Evolutionary conservation across 495 filamentous ascomycete genomes (phyloP).

Genomic region (Xylaria longipes): DNA sequence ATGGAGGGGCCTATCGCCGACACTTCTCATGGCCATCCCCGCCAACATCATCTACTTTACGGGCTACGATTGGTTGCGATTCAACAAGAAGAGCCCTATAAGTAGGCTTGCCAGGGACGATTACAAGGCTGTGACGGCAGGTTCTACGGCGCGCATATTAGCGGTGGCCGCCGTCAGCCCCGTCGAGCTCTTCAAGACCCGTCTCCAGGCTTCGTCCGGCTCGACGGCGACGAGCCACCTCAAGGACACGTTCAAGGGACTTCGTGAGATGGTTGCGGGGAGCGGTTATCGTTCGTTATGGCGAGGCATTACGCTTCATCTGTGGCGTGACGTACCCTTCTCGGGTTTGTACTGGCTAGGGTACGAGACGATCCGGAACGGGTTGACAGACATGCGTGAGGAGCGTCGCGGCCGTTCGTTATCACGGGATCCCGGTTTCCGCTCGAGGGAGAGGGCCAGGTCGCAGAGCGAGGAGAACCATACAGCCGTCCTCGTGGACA

Average conservation of each 20-base stretch:
- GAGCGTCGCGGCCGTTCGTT: slow-evolving; percentile 48
- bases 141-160: slow-evolving; percentile 74
- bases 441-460: slow-evolving; percentile 48
- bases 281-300: slow-evolving; percentile 85
- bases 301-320: slow-evolving; percentile 89
- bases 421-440: slow-evolving; percentile 34
- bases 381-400: slow-evolving; percentile 68
- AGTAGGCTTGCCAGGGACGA: slow-evolving; percentile 63
- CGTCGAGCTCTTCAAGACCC: slow-evolving; percentile 93
- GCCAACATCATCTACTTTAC: slow-evolving; percentile 99
- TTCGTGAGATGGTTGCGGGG: slow-evolving; percentile 76
- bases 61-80: slow-evolving; percentile 94
- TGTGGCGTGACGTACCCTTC: slow-evolving; percentile 98
- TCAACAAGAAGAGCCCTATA: slow-evolving; percentile 71
- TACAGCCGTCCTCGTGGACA: slow-evolving; percentile 78
- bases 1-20: slow-evolving; percentile 93
- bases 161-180: slow-evolving; percentile 87
- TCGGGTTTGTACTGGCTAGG: slow-evolving; percentile 98
- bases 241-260: slow-evolving; percentile 72
- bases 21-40: slow-evolving; percentile 90
- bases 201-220: slow-evolving; percentile 81
- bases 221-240: slow-evolving; percentile 61
- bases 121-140: slow-evolving; percentile 82
- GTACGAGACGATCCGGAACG: slow-evolving; percentile 80
- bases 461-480: slow-evolving; percentile 64